These are phyloP conservation scores for Leptographium flavum DNA, from an alignment of 2,329 filamentous ascomycete species.

Conservation along the genomic window DNA sequence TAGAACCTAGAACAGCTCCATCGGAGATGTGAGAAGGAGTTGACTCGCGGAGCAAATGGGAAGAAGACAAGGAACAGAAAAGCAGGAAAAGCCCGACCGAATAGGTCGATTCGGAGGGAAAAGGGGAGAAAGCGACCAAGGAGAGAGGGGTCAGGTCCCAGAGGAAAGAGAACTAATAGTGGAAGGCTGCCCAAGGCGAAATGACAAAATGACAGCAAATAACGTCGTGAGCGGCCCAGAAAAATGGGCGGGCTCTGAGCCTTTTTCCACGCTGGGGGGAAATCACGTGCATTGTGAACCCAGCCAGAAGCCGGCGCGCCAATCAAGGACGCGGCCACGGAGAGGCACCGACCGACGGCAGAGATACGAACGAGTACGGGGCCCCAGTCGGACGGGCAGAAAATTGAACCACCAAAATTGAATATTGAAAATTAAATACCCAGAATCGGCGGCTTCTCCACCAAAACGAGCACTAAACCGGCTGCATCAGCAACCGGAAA, in stretches of 20 bases:
- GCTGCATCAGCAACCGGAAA: neutral
- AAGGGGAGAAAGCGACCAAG: neutral
- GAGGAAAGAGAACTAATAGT: neutral
- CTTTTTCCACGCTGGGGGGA: constrained; percentile 4
- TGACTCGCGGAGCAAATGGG: neutral
- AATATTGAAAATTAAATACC: neutral
- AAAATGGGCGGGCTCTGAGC: constrained; percentile 7
- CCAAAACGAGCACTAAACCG: neutral
- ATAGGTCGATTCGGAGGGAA: neutral
- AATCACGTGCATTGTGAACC: no score
- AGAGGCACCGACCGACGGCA: neutral
- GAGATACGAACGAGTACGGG: neutral
- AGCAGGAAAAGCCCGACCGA: neutral
- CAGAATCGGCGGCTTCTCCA: neutral
- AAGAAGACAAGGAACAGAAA: neutral
- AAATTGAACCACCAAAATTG: neutral
- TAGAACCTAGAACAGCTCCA: neutral
- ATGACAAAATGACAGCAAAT: constrained; percentile 1
- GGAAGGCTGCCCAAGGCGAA: constrained; percentile 5
- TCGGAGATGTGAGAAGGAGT: neutral
- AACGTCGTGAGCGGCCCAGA: neutral
- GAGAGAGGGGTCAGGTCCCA: constrained; percentile 7
- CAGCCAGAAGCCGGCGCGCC: neutral
- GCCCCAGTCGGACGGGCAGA: neutral
- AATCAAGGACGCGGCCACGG: neutral